Evolutionary conservation across 306 rosid species (phyloP), one percentile per base, ranked within the genome.

Genomic region (Vigna nakashimae): DNA sequence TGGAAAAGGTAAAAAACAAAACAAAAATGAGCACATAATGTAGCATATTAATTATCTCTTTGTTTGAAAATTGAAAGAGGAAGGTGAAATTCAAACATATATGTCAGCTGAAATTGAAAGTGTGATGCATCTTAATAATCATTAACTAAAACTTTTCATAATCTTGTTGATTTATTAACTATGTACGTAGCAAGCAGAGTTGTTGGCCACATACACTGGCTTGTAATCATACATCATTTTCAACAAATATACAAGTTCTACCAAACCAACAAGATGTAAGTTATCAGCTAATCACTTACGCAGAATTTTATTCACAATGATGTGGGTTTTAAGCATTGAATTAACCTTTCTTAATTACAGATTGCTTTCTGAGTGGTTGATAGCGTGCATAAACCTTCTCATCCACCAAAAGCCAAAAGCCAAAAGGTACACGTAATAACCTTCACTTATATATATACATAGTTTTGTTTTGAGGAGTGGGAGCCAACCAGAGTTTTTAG

Each of bases 391-490:
- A 13, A 43, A 56, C 69, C 76, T 32, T 69, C 38, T 45, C 59
- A 6, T 68, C 63, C 60, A 49, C 71, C 79, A 63, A 75, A 63
- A 70, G 74, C 4, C 65, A 76, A 76, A 68, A 43, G 62, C 49
- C 49, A 30, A 56, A 48, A 46, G 26, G 14, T 38, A 67, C 68
- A 67, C 74, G 65, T 64, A 64, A 65, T 65, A 52, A 16, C 9
- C 11, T 38, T 50, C 10, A 50, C 24, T 32, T 49, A 38, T 76
- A 9, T 2, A 17, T 18, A 34, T 3, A 22, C 1, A 32, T 20
- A 20, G 28, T 32, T 51, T 32, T 64, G 40, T 40, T 64, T 64
- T 13, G n/a, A 14, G 52, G 30, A 26, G 57, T 40, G 67, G 66
- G 66, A 65, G 72, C 22, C 65, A 65, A 38, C 45, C 69, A 45